Base-by-base conservation (phyloP, 345 rosid species). In the Aquilaria sinensis region DNA sequence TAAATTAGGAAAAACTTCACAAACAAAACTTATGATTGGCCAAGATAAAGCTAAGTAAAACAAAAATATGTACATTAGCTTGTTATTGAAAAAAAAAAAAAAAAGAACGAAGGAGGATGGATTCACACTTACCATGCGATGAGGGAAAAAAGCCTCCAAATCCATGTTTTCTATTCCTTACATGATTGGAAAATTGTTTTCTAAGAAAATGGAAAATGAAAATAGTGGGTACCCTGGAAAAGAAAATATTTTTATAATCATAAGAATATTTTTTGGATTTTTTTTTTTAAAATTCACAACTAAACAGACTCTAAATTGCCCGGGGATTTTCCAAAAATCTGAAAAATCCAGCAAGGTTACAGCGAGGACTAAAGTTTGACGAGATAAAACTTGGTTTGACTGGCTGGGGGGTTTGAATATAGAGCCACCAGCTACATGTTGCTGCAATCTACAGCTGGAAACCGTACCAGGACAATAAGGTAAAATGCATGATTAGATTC, bases 401-500 rank as follows among this genome's bases (percentile, higher is more conserved):
- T 77, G 47, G 49, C 61, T 54, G 12, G 51, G 57, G 51, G 56
- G 34, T 64, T 62, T 51, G 72, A 14, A 23, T 3, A 46, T 47
- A n/a, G 37, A 52, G 46, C 45, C 53, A 30, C 31, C 47, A 32
- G 33, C 6, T 48, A 65, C 30, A 23, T 30, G 30, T 31, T 58
- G 55, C 57, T 53, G 30, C 58, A 37, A 52, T 31, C 67, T 57
- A 77, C 83, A 82, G 83, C 81, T 82, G 86, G 83, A 74, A 60
- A 70, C 48, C 61, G 74, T 67, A 68, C 70, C 68, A 75, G 72
- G 81, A 78, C 80, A 78, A 74, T 63, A 33, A 60, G 80, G 69
- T 79, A 73, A 72, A 68, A 64, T 71, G 56, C 65, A 77, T 77
- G 67, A 79, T 77, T 78, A 75, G 86, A 82, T 79, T 79, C 86